Conservation (phyloP, 2,329 filamentous ascomycete species). For the Neofusicoccum ribis region DNA sequence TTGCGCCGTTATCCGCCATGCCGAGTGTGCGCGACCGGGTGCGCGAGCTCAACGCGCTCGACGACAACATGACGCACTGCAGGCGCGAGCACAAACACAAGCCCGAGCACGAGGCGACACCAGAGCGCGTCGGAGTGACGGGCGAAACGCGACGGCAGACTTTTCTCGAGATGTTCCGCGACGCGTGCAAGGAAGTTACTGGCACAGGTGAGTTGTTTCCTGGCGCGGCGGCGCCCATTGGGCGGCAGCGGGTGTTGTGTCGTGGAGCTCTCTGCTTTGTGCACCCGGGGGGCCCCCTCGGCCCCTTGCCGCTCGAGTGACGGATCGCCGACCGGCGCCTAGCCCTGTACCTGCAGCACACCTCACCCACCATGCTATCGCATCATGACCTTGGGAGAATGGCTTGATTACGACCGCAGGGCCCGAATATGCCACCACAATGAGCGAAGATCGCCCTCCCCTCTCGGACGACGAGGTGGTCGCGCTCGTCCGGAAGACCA, state of each 20-base stretch:
- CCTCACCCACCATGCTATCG: constrained; percentile 3
- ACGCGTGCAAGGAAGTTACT: constrained; percentile 1
- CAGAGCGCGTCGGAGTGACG: not conserved
- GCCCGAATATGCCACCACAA: constrained; percentile 23
- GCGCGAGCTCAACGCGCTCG: not conserved
- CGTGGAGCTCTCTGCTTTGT: constrained; percentile 16
- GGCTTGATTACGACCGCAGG: constrained; percentile 5
- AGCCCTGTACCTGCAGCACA: constrained; percentile 14
- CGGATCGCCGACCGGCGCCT: constrained; percentile 12
- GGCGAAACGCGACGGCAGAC: not conserved
- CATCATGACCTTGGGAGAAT: constrained; percentile 10
- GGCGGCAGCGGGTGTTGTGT: not conserved
- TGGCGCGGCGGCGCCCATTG: not conserved
- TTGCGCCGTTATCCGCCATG: not conserved
- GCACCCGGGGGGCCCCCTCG: not conserved
- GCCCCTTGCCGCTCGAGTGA: not conserved
- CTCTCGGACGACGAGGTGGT: constrained; percentile 66
- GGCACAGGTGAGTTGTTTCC: constrained; percentile 6
- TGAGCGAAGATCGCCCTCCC: constrained; percentile 39
- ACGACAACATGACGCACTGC: not conserved
- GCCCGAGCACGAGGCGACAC: not conserved
- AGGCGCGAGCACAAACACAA: not conserved
- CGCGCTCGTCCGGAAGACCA: constrained; percentile 64
- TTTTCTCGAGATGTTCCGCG: not conserved
- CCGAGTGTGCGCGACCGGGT: not conserved